Evolutionary conservation across 345 rosid species (phyloP).

Genomic region (Eucalyptus polybractea): DNA sequence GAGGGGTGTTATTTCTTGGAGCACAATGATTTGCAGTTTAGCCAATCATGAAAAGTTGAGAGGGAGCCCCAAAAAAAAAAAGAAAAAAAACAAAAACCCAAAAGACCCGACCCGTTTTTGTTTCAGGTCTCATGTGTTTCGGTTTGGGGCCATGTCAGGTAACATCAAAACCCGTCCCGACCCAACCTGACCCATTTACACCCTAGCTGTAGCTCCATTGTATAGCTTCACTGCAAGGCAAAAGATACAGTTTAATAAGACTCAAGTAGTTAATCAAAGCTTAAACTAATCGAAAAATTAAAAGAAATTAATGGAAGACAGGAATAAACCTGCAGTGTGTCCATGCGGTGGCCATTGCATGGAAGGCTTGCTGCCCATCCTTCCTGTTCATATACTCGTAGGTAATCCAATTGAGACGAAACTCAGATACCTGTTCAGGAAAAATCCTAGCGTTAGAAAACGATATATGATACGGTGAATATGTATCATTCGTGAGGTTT

Average conservation of each 20-base stretch:
- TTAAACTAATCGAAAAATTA: neutral
- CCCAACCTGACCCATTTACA: too few relatives aligned
- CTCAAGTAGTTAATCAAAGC: neutral
- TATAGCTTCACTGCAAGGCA: neutral
- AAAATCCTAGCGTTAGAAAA: neutral
- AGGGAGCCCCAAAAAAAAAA: too few relatives aligned
- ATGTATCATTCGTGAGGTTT: neutral
- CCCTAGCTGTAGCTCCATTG: neutral
- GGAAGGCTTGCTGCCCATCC: neutral
- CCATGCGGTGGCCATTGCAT: neutral
- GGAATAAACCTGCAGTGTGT: neutral
- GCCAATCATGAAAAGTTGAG: conserved; percentile 31
- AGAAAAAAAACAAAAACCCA: too few relatives aligned
- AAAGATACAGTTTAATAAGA: neutral
- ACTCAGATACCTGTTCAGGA: neutral
- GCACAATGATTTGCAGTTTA: conserved; percentile 46
- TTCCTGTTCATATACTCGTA: neutral
- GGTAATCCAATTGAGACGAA: neutral
- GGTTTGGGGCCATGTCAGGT: too few relatives aligned
- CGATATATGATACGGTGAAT: neutral
- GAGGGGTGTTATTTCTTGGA: conserved; percentile 49
- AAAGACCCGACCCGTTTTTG: too few relatives aligned
- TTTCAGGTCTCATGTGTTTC: too few relatives aligned
- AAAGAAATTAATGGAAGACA: neutral
- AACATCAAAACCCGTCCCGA: too few relatives aligned